phyloP scores from a whole-genome alignment of 2,329 filamentous ascomycete species.

The Arthrobotrys sinensis region DNA sequence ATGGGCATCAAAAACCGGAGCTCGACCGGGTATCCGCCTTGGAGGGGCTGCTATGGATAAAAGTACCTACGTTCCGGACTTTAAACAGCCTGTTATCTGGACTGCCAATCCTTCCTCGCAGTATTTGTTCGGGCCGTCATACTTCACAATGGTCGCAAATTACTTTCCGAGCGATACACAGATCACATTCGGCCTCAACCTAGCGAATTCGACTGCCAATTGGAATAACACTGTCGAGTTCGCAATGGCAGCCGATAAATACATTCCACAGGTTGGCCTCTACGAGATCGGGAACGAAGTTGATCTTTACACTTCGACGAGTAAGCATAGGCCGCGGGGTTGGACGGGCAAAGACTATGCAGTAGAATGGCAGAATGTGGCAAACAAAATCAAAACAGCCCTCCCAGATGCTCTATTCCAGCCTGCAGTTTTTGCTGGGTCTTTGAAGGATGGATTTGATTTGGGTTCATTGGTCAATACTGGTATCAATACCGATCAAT shows the following conservation, averaged over 20 bases:
- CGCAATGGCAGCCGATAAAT: conserved; percentile 30
- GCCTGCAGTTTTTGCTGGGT: conserved; percentile 29
- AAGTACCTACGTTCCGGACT: conserved; percentile 18
- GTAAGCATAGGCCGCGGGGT: conserved; percentile 20
- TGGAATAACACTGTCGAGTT: conserved; percentile 51
- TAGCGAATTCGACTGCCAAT: conserved; percentile 45
- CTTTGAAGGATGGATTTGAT: conserved; percentile 16
- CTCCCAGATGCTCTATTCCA: conserved; percentile 43
- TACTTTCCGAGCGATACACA: conserved; percentile 54
- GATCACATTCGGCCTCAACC: conserved; percentile 49
- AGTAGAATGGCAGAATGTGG: conserved; percentile 35
- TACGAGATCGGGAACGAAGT: conserved; percentile 56
- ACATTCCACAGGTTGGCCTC: conserved; percentile 35
- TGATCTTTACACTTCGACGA: conserved; percentile 35
- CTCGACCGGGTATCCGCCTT: conserved; percentile 39
- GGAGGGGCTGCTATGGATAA: conserved; percentile 57
- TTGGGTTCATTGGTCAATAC: conserved; percentile 9
- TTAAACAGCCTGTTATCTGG: conserved; percentile 18
- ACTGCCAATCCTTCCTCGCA: neutral
- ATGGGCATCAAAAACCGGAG: conserved; percentile 48
- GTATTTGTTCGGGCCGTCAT: conserved; percentile 36
- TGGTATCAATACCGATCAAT: conserved; percentile 41
- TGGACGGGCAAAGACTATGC: conserved; percentile 35
- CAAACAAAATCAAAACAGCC: conserved; percentile 20
- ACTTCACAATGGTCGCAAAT: conserved; percentile 9